Base-by-base conservation (phyloP, 2,329 filamentous ascomycete species). In the Ceratocystis albifundus region DNA sequence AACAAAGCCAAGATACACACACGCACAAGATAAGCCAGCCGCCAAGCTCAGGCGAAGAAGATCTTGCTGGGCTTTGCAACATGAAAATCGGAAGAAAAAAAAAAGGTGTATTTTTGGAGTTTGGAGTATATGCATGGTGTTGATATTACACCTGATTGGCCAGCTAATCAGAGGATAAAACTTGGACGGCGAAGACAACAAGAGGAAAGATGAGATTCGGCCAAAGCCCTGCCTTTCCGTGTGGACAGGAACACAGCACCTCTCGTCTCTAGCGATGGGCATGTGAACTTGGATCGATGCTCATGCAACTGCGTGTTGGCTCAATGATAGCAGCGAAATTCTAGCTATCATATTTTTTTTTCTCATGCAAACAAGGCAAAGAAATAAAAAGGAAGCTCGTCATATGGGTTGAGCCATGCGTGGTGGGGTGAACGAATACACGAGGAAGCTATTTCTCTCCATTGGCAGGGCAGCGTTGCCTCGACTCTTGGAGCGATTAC, bases 1-100 rank as follows among this genome's bases (percentile, higher is more conserved):
- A 57, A 57, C 25, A 15, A 32, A 32, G 4, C 17, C 53, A 32
- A 57, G 53, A 15, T 57, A 57, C 48, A 53, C 20, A 22, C 12
- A 53, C n/a, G 10, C 12, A 22, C 48, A 32, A 32, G 53, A 57
- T 57, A 57, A 57, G 53, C 25, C 22, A 57, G 15, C 25, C 12
- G 53, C 53, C 53, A 57, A 57, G 53, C 25, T 32, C 53, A 57
- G 53, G 53, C 22, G 53, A 57, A 57, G 53, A 30, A 57, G 53
- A 57, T 57, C 53, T 36, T 36, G 32, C 8, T 17, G 53, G 4
- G 25, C 48, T 57, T 57, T 57, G 53, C 28, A 28, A 32, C 25
- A n/a, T 57, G 10, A 57, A 57, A 57, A 57, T 10, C 17, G n/a
- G n/a, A 32, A 36, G 32, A 36, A 3, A 36, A 36, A 36, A 10